A percentile compares a stretch with the other conserved stretches of the same genome.
Conservation (phyloP, 305 asterid genomes). For the Fraxinus latifolia region DNA sequence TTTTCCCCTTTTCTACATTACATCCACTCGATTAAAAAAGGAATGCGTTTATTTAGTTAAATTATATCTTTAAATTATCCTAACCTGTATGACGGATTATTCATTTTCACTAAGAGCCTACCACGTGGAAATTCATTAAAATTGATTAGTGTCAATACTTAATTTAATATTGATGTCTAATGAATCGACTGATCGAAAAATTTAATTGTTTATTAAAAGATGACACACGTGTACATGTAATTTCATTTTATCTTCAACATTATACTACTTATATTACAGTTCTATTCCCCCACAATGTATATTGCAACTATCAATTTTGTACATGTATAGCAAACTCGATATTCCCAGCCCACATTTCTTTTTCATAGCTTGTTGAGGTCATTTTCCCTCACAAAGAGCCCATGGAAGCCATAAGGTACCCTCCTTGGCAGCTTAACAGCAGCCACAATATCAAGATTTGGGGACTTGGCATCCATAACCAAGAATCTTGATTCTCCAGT, state of each 20-base stretch:
- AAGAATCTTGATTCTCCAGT: slow-evolving; percentile 44
- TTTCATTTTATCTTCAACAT: not conserved
- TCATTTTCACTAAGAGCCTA: not conserved
- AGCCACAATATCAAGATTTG: slow-evolving; percentile 40
- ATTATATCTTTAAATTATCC: not conserved
- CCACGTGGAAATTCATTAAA: not conserved
- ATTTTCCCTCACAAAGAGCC: slow-evolving; percentile 34
- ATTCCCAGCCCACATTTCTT: not conserved
- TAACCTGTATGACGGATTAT: not conserved
- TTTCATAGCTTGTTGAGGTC: slow-evolving; percentile 38
- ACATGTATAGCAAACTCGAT: not conserved
- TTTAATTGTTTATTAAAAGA: no score
- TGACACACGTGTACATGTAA: not conserved
- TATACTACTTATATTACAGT: not conserved
- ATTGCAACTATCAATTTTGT: not conserved
- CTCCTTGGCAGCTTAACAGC: slow-evolving; percentile 46
- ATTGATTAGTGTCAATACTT: not conserved
- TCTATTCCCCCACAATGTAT: not conserved
- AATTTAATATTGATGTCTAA: no score
- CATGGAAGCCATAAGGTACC: slow-evolving; percentile 56
- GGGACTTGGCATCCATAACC: slow-evolving; percentile 48
- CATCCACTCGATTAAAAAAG: not conserved
- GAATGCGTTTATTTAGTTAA: not conserved
- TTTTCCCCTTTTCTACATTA: not conserved
- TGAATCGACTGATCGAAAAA: not conserved